phyloP scores from a whole-genome alignment of 2,329 filamentous ascomycete species.

The Verticillium tricorpus region DNA sequence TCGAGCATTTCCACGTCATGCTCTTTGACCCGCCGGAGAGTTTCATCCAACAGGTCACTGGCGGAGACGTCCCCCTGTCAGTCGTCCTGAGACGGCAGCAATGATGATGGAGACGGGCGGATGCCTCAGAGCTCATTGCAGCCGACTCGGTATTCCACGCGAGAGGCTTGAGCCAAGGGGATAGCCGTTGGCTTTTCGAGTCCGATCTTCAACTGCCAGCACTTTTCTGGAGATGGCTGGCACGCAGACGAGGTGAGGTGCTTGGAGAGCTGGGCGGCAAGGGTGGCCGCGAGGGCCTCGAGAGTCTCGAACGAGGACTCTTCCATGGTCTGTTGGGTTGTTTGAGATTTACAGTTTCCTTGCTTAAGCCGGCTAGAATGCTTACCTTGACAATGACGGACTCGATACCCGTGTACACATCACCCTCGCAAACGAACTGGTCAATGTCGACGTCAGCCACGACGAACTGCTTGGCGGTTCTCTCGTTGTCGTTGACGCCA shows the following conservation, averaged over 20 bases:
- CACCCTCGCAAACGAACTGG: conserved; percentile 31
- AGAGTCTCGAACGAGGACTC: conserved; percentile 58
- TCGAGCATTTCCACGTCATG: conserved; percentile 97
- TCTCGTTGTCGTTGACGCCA: conserved; percentile 69
- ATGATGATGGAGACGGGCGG: not conserved
- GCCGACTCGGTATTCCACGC: conserved; percentile 46
- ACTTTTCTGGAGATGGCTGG: conserved; percentile 6
- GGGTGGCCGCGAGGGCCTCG: conserved; percentile 52
- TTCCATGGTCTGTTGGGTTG: conserved; percentile 41
- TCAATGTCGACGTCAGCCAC: conserved; percentile 61
- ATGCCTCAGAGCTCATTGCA: not conserved
- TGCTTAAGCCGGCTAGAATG: conserved; percentile 4
- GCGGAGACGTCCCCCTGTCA: conserved; percentile 66
- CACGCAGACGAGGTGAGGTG: conserved; percentile 18
- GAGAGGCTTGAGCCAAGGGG: conserved; percentile 65
- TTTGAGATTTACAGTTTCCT: not conserved
- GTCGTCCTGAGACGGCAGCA: conserved; percentile 26
- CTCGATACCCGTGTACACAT: conserved; percentile 55
- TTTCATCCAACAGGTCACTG: conserved; percentile 67
- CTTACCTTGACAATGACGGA: conserved; percentile 56
- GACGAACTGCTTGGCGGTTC: conserved; percentile 61
- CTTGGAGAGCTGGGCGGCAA: conserved; percentile 26
- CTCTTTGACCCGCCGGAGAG: conserved; percentile 67
- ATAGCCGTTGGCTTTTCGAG: conserved; percentile 73
- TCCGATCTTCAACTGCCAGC: conserved; percentile 53